Percentiles rank a stretch among this genome's conserved stretches.
Conservation (phyloP, 129 eudicot genomes). For the Smallanthus sonchifolius region DNA sequence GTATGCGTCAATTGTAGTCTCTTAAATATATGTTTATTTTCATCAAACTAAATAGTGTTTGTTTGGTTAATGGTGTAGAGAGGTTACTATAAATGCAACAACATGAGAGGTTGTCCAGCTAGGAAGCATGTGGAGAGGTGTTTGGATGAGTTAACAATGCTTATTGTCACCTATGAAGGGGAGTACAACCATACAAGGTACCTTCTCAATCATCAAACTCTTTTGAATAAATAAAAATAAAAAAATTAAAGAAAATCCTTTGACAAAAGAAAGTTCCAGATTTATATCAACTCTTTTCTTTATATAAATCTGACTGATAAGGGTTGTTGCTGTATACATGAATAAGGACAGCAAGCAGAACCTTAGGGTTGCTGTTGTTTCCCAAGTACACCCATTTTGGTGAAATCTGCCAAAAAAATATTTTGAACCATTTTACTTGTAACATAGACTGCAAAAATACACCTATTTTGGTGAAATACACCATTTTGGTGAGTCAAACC, state of each 20-base stretch:
- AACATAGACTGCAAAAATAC: background rate
- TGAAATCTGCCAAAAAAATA: background rate
- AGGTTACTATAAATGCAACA: conserved; percentile 98
- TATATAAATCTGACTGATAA: too few relatives aligned
- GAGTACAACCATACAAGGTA: conserved; percentile 84
- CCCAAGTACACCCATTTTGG: background rate
- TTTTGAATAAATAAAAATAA: too few relatives aligned
- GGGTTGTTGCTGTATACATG: too few relatives aligned
- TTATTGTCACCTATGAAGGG: conserved; percentile 93
- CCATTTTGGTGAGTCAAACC: background rate
- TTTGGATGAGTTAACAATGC: conserved; percentile 87
- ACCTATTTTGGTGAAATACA: too few relatives aligned
- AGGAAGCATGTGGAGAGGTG: conserved; percentile 97
- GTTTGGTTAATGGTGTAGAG: conserved; percentile 41
- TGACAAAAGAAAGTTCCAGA: conserved; percentile 1
- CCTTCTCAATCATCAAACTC: conserved; percentile 80
- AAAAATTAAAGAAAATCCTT: conserved; percentile 31
- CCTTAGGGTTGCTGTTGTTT: too few relatives aligned
- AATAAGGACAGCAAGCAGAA: too few relatives aligned
- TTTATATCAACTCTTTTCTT: conserved; percentile 19
- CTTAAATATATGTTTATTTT: background rate
- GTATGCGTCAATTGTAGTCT: background rate
- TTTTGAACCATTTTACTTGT: too few relatives aligned
- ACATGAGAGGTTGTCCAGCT: conserved; percentile 97
- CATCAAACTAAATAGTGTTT: background rate